Base-by-base conservation (phyloP, 352 stramenopile genomes). In the Phytophthora colocasiae region DNA sequence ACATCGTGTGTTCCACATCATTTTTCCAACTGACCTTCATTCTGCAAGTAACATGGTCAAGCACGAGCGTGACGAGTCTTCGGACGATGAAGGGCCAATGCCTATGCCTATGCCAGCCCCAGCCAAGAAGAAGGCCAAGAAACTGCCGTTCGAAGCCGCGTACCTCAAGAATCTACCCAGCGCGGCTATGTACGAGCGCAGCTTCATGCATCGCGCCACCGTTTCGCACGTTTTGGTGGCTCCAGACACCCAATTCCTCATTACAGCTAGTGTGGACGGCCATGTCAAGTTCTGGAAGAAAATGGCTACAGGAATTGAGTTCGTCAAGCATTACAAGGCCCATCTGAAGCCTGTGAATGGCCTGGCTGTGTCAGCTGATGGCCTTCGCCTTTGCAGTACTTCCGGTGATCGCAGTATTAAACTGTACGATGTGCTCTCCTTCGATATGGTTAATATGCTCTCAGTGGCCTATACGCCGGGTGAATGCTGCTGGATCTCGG, bases 211-310 rank as follows among this genome's bases (percentile, higher is more conserved):
- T 78, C 95, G 96, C 24, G 83, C 96, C 46, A 83, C 92, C 2
- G 95, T 99, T 10, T 98, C 92, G 24, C 96, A 98, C 68, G 87
- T 95, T 9, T 69, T 90, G 6, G 89, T 98, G 26, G 94, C 93
- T 2, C 79, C 81, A 2, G 83, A 95, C 65, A 98, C 97, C 64
- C 97, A 98, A 54, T 99, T 99, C 59, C 56, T 99, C 5, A 73
- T 99, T 10, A 99, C 98, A 3, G 97, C 89, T 2, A 98, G 90
- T 41, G 66, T 77, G 29, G 97, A 99, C 77, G 98, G 98, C 7
- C 91, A 99, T 62, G 92, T 99, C 17, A 99, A 99, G 73, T 99
- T 99, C 72, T 99, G 98, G 98, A 99, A 99, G 76, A 99, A 99
- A 69, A 97, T 98, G 80, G 75, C 81, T 7, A 78, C 83, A 38